phyloP scores from a whole-genome alignment of 805 yeast species.

The Saturnispora bothae region DNA sequence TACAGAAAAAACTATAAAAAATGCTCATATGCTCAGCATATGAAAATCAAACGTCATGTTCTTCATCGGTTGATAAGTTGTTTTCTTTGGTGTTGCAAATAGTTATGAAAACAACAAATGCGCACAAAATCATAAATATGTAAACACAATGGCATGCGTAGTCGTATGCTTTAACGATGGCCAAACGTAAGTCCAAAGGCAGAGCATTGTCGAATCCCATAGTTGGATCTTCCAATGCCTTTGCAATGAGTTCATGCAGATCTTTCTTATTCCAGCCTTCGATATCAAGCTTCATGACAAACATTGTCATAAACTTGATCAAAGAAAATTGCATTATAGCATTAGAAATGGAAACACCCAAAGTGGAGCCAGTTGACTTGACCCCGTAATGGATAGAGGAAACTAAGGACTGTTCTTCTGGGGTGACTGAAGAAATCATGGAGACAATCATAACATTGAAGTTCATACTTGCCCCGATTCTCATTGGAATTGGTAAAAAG shows the following conservation, averaged over 20 bases:
- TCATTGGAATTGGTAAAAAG: constrained; percentile 38
- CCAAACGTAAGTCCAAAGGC: background rate
- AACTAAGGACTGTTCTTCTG: constrained; percentile 63
- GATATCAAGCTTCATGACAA: background rate
- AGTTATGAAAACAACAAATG: background rate
- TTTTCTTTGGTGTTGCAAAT: background rate
- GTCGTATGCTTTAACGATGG: background rate
- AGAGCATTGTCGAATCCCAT: background rate
- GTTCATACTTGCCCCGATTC: constrained; percentile 54
- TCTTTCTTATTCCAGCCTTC: background rate
- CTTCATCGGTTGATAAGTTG: background rate
- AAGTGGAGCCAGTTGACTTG: constrained; percentile 42
- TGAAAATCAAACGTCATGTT: too few species aligned
- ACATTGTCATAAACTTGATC: background rate
- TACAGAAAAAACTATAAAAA: too few species aligned
- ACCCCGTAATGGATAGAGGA: constrained; percentile 78
- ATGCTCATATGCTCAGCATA: too few species aligned
- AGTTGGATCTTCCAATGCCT: constrained; percentile 1
- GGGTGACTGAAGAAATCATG: constrained; percentile 62
- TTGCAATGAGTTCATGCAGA: background rate
- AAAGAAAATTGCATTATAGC: constrained; percentile 21
- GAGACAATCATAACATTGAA: constrained; percentile 64
- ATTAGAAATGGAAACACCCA: constrained; percentile 39
- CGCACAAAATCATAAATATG: background rate
- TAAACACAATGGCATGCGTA: constrained; percentile 1